phyloP scores from a whole-genome alignment of 78 protist species.

The Dictyostelium capitatum region DNA sequence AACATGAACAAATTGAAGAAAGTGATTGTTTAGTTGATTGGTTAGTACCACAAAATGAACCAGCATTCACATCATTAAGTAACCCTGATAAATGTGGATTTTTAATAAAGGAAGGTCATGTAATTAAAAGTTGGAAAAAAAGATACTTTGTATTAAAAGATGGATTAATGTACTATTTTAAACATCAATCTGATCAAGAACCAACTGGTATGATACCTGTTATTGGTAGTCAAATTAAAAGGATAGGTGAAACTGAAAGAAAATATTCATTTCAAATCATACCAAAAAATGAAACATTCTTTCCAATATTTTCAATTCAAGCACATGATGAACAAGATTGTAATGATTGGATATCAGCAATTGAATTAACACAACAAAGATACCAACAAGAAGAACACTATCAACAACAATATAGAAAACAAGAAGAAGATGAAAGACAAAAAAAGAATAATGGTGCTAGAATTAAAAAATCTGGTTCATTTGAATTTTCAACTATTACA shows the following conservation, averaged over 20 bases:
- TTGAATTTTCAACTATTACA: conserved; percentile 66
- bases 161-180: conserved; percentile 69
- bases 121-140: conserved; percentile 73
- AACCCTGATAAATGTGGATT: conserved; percentile 79
- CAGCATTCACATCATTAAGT: conserved; percentile 58
- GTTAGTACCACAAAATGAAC: conserved; percentile 76
- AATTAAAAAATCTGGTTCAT: conserved; percentile 57
- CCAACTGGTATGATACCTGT: conserved; percentile 81
- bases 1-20: conserved; percentile 21
- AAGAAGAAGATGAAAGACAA: conserved; percentile 29
- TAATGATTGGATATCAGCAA: conserved; percentile 56
- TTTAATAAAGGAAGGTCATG: conserved; percentile 77
- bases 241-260: conserved; percentile 68
- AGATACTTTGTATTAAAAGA: conserved; percentile 72
- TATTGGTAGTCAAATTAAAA: conserved; percentile 55
- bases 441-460: conserved; percentile 51
- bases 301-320: conserved; percentile 66
- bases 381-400: neutral
- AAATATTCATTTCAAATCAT: conserved; percentile 64
- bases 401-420: neutral
- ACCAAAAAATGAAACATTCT: conserved; percentile 35
- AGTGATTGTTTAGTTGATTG: conserved; percentile 45
- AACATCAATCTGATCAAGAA: conserved; percentile 77
- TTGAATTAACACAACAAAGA: conserved; percentile 35
- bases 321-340: conserved; percentile 61